These are phyloP conservation scores for Tylopilus intermedius DNA, from an alignment of 768 basidiomycete genomes.

Conservation along the genomic window DNA sequence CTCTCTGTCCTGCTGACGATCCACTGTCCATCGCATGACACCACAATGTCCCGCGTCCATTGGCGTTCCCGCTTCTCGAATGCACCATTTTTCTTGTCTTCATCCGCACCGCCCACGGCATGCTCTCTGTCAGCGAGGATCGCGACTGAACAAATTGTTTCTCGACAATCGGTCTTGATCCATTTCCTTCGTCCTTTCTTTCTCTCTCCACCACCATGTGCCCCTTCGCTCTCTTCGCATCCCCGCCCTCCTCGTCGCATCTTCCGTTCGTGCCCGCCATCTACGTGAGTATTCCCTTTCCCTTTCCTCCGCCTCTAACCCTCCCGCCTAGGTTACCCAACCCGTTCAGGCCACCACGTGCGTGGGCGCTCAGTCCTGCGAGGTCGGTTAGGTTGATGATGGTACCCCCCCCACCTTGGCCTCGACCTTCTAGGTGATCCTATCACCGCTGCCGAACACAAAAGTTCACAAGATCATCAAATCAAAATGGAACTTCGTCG, in stretches of 20 bases:
- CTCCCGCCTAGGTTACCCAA: constrained; percentile 38
- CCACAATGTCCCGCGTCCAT: too few relatives aligned
- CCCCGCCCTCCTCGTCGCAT: constrained; percentile 19
- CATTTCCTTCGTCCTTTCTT: not conserved
- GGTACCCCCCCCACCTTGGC: constrained; percentile 10
- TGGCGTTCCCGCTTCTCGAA: too few relatives aligned
- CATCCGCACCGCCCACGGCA: too few relatives aligned
- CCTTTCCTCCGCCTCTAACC: not conserved
- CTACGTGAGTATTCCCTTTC: constrained; percentile 14
- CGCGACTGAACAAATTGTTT: too few relatives aligned
- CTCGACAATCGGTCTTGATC: too few relatives aligned
- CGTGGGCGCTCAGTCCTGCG: constrained; percentile 49
- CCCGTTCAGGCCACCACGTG: constrained; percentile 44
- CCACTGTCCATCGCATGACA: too few relatives aligned
- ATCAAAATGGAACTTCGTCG: constrained; percentile 33
- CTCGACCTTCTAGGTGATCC: constrained; percentile 31
- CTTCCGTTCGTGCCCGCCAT: constrained; percentile 11
- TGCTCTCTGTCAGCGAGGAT: too few relatives aligned
- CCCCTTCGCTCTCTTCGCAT: not conserved
- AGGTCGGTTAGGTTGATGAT: too few relatives aligned
- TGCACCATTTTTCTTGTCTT: too few relatives aligned
- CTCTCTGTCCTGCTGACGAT: too few relatives aligned
- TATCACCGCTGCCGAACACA: constrained; percentile 28
- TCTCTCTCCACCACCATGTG: constrained; percentile 11
- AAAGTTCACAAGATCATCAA: constrained; percentile 24